Evolutionary conservation across 1,284 basidiomycete species (phyloP), one percentile per base, ranked within the genome.

Genomic region (Cryptococcus sp.): DNA sequence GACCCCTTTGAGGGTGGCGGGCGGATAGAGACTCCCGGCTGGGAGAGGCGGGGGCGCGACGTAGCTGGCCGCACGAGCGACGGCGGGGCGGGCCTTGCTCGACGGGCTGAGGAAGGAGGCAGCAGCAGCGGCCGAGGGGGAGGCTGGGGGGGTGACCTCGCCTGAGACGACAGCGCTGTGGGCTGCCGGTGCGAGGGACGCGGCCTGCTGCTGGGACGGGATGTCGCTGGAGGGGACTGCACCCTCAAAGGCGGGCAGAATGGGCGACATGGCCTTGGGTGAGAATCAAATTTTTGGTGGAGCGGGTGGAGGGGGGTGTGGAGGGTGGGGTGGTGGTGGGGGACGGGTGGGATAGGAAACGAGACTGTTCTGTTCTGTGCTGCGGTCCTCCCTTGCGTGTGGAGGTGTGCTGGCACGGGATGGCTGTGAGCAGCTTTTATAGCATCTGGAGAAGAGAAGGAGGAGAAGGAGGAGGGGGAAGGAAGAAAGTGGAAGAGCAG

Each of bases 1-100:
- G 56, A 78, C 67, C 39, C 76, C 76, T 36, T 64, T 64, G 47
- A 62, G 59, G 5, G 75, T 76, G 15, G 77, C 76, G 20, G 77
- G 76, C 5, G 74, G 75, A 67, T 72, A 71, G 38, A 78, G 65
- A 46, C 68, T 66, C 2, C 75, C 75, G 2, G 50, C 20, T 13
- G 71, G 68, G 23, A 58, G 63, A 1, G 54, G 42, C 35, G 59
- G 44, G 15, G 64, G 55, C 21, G 66, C 59, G 8, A 59, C 54
- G 53, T 57, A 57, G 11, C 68, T 61, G 12, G 59, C 60, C 23
- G 57, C 57, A 42, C 61, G 56, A 23, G 56, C 50, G 18, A 62
- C 55, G 38, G 46, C 21, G 15, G 60, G 59, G 37, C 63, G 64
- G 37, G 40, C n/a, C n/a, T n/a, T n/a, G 15, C 9, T 53, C 43